phyloP scores from a whole-genome alignment of 2,329 filamentous ascomycete genomes.

The Colletotrichum tabaci region DNA sequence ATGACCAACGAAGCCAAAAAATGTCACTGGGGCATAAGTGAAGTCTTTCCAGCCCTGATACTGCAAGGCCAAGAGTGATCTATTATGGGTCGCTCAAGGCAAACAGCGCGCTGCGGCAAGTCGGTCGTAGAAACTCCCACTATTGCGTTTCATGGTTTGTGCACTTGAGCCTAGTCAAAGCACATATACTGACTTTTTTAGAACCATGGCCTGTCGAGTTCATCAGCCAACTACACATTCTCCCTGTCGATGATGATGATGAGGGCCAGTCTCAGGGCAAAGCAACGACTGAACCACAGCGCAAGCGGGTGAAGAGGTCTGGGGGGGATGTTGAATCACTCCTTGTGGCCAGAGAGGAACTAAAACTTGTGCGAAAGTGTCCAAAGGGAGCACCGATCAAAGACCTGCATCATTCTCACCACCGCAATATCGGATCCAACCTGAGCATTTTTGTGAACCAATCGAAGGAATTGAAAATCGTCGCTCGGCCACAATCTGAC shows the following conservation, averaged over 20 bases:
- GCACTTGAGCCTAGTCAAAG: not conserved
- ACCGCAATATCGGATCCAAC: constrained; percentile 20
- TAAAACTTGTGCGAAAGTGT: constrained; percentile 31
- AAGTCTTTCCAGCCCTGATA: constrained; percentile 1
- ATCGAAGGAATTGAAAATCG: constrained; percentile 18
- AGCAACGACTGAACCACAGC: constrained; percentile 10
- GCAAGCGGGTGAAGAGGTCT: constrained; percentile 31
- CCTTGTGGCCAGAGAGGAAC: constrained; percentile 21
- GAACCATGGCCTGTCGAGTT: constrained; percentile 35
- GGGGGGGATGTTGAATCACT: not conserved
- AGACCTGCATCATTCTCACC: not conserved
- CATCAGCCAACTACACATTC: constrained; percentile 15
- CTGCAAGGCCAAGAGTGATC: not conserved
- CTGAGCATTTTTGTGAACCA: not conserved
- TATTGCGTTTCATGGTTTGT: constrained; percentile 35
- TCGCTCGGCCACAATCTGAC: not conserved
- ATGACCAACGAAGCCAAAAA: not conserved
- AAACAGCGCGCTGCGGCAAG: constrained; percentile 24
- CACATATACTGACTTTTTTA: constrained; percentile 5
- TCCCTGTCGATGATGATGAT: constrained; percentile 9
- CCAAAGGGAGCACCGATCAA: constrained; percentile 1
- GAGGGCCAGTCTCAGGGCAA: constrained; percentile 6
- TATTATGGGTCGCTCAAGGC: constrained; percentile 33
- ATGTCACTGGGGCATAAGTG: not conserved
- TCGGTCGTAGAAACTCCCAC: not conserved